These are phyloP conservation scores for Talaromyces stipitatus DNA, from an alignment of 495 filamentous ascomycete species.

Conservation along the genomic window DNA sequence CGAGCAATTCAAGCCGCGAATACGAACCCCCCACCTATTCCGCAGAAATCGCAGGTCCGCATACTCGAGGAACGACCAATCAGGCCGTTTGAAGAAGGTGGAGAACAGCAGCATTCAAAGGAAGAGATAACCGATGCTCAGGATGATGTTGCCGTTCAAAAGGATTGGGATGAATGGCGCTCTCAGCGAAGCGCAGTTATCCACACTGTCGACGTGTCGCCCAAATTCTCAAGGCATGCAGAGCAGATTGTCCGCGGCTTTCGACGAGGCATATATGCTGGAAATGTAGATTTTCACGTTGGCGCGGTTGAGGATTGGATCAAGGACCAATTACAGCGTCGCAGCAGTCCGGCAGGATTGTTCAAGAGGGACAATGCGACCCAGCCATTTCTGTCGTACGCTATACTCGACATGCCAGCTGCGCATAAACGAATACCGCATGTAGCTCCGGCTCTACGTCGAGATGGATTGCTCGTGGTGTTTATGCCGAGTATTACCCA, in stretches of 20 bases:
- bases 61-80: conserved; percentile 21
- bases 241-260: conserved; percentile 54
- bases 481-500: conserved; percentile 75
- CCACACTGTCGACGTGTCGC: conserved; percentile 59
- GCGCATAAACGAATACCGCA: conserved; percentile 50
- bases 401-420: conserved; percentile 63
- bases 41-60: conserved; percentile 28
- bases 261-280: conserved; percentile 58
- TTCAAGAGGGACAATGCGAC: conserved; percentile 11
- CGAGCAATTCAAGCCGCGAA: conserved; percentile 73
- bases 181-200: conserved; percentile 54
- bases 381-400: conserved; percentile 56
- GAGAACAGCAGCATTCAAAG: conserved; percentile 9
- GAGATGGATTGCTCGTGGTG: conserved; percentile 55
- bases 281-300: conserved; percentile 64
- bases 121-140: neutral
- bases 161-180: conserved; percentile 39
- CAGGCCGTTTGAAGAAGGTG: conserved; percentile 13
- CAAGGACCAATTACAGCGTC: conserved; percentile 32
- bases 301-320: conserved; percentile 59
- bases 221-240: conserved; percentile 52
- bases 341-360: conserved; percentile 15
- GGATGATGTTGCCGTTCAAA: conserved; percentile 13
- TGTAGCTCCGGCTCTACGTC: conserved; percentile 47
- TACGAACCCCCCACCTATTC: conserved; percentile 29